Conservation (phyloP, 2,329 filamentous ascomycete species). For the Teratosphaeria nubilosa region DNA sequence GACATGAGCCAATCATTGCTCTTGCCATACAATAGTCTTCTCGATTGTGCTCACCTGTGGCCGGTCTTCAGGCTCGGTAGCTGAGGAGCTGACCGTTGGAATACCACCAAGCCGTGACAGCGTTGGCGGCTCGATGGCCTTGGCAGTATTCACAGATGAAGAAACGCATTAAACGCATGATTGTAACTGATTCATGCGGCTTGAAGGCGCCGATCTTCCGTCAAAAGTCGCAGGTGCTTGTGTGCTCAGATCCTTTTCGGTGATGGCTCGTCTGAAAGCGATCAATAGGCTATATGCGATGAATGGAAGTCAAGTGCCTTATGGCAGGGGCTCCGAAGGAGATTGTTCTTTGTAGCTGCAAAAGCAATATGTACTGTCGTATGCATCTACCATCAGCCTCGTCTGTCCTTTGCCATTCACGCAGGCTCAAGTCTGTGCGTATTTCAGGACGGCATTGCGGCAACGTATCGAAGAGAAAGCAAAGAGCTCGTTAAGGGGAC, state of each 20-base stretch:
- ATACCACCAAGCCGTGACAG: too few species aligned
- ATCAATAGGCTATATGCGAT: neutral
- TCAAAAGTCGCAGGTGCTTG: neutral
- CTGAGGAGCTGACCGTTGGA: neutral
- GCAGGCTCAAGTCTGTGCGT: neutral
- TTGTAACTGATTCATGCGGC: neutral
- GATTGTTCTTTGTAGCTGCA: neutral
- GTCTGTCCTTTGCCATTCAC: neutral
- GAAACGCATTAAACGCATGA: neutral
- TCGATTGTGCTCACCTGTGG: neutral
- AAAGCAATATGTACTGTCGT: neutral
- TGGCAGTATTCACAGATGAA: neutral
- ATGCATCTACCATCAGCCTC: neutral
- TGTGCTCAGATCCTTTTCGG: neutral
- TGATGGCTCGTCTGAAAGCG: too few species aligned
- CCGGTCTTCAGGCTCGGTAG: neutral
- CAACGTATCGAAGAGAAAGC: neutral
- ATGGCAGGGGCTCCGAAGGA: too few species aligned
- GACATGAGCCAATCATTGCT: neutral
- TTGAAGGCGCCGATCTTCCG: too few species aligned
- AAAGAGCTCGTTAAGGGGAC: neutral
- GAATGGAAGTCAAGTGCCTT: neutral
- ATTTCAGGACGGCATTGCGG: neutral
- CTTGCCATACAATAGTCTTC: neutral
- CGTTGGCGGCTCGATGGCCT: neutral